Evolutionary conservation across 2,329 filamentous ascomycete genomes (phyloP).

Genomic region (Endoconidiophora polonica): DNA sequence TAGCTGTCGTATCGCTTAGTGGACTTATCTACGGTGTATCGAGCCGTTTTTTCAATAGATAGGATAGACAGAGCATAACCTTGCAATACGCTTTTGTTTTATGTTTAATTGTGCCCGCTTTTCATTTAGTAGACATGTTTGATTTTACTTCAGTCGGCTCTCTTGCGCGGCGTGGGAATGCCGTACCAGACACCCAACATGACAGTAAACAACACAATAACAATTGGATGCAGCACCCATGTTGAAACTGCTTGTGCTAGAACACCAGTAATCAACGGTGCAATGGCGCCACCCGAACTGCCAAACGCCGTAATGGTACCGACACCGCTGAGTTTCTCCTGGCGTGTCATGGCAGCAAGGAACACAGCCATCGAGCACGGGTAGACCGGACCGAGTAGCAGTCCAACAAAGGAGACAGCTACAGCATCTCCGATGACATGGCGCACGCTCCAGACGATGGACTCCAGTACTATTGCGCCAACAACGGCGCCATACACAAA

Average conservation of each 20-base stretch:
- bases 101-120: no score
- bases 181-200: conserved; percentile 52
- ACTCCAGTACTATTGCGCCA: conserved; percentile 49
- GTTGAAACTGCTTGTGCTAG: conserved; percentile 45
- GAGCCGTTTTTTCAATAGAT: no score
- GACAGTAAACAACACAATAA: conserved; percentile 43
- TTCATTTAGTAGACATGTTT: not conserved
- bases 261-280: conserved; percentile 49
- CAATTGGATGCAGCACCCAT: conserved; percentile 50
- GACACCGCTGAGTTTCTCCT: conserved; percentile 45
- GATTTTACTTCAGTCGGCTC: conserved; percentile 30
- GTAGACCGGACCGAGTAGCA: conserved; percentile 65
- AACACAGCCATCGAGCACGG: conserved; percentile 54
- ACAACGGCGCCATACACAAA: conserved; percentile 48
- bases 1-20: no score
- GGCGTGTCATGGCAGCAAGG: conserved; percentile 38
- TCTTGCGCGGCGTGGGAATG: conserved; percentile 41
- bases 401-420: conserved; percentile 50
- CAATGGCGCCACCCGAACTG: conserved; percentile 49
- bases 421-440: conserved; percentile 57
- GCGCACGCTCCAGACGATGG: conserved; percentile 65
- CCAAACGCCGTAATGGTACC: conserved; percentile 55
- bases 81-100: no score
- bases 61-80: no score
- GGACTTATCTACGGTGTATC: no score